Base-by-base conservation (phyloP, 2,329 filamentous ascomycete species). In the Pezicula rhizophila region DNA sequence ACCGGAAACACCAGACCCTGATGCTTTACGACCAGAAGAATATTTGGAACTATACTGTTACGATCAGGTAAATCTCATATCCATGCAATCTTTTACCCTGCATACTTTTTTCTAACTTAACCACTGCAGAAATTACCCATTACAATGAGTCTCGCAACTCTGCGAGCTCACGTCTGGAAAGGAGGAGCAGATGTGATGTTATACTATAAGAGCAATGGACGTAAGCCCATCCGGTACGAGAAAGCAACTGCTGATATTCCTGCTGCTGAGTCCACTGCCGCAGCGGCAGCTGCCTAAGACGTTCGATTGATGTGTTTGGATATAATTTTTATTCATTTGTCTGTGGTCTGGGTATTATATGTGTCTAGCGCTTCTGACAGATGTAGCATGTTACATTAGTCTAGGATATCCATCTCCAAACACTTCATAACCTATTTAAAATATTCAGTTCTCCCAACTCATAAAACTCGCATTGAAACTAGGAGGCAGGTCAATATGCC, bases 21-120 rank as follows among this genome's bases (percentile, higher is more conserved):
- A 80, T 46, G 74, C 72, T 14, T 70, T 95, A 62, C 84, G 79
- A 60, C 88, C 92, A 1, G 92, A 97, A 64, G 89, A 97, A 63
- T 96, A 96, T 68, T 72, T 99, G 28, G 93, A 99, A 65, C 72
- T 99, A 44, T 95, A 95, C 66, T 97, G 93, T 68, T 91, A 96
- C 64, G 87, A 91, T 47, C 87, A 90, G 76, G 90, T 93, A 70
- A 64, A 82, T 37, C 39, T n/a, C 23, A 31, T 31, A 10, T 23
- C 17, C 38, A 39, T 17, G 45, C 37, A 8, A 28, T 20, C 42
- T 1, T 5, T 7, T 23, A 23, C 4, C 33, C 14, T n/a, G 34
- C 8, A 31, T 15, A 31, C 14, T n/a, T 52, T 39, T 15, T 12
- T 0, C 48, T 31, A 33, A 41, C 18, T 25, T 50, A 45, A 43